Evolutionary conservation across 176 grass and related monocot species (phyloP).

Genomic region (Leersia perrieri): DNA sequence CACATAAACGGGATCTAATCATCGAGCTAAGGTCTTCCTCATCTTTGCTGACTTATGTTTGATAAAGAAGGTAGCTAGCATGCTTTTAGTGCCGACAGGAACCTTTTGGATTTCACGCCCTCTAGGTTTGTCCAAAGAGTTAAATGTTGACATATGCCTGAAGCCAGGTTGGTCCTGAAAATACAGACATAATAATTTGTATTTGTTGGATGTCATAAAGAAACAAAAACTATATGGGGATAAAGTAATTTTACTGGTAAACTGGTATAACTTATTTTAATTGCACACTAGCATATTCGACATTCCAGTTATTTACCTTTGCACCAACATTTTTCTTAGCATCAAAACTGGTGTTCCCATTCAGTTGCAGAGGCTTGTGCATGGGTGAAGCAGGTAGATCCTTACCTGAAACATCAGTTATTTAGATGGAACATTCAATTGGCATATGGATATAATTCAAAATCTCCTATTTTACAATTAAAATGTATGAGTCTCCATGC

Average conservation of each 20-base stretch:
- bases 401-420: slow-evolving; percentile 50
- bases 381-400: slow-evolving; percentile 38
- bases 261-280: neutral
- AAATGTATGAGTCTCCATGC: neutral
- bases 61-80: slow-evolving; percentile 72
- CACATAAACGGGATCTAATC: slow-evolving; percentile 14
- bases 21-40: slow-evolving; percentile 54
- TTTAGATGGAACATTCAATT: slow-evolving; percentile 21
- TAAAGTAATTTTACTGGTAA: neutral
- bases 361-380: slow-evolving; percentile 30
- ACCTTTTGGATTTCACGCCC: slow-evolving; percentile 59
- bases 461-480: neutral
- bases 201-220: neutral
- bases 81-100: slow-evolving; percentile 61
- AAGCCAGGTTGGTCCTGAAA: slow-evolving; percentile 46
- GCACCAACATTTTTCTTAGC: slow-evolving; percentile 22
- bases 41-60: slow-evolving; percentile 66
- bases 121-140: slow-evolving; percentile 56
- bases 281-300: neutral
- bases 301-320: slow-evolving; percentile 38
- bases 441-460: neutral
- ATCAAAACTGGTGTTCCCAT: slow-evolving; percentile 28
- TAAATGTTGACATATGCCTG: slow-evolving; percentile 50
- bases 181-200: slow-evolving; percentile 2
- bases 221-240: neutral